Evolutionary conservation across 2,329 filamentous ascomycete species (phyloP).

Genomic region (Chrysoporthe cubensis): DNA sequence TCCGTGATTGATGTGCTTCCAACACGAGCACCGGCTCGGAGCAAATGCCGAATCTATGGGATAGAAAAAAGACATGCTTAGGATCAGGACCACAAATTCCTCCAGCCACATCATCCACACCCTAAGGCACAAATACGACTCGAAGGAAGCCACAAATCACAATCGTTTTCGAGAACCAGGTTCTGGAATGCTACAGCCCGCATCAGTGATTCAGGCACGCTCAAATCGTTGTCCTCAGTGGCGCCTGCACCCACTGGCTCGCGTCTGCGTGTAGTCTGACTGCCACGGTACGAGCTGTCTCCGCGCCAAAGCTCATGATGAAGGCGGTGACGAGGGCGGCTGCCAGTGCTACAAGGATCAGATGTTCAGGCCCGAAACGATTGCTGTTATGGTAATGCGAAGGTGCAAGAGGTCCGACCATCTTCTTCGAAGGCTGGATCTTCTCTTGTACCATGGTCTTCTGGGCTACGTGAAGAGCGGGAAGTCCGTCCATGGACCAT

Average conservation of each 20-base stretch:
- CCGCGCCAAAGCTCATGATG: conserved; percentile 12
- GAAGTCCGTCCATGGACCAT: conserved; percentile 45
- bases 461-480: conserved; percentile 40
- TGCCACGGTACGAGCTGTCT: conserved; percentile 22
- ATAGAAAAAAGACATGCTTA: neutral
- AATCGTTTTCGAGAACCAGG: neutral
- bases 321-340: conserved; percentile 23
- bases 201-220: neutral
- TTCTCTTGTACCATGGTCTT: conserved; percentile 37
- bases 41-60: neutral
- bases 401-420: conserved; percentile 42
- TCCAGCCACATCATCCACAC: neutral
- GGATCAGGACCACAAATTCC: neutral
- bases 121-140: neutral
- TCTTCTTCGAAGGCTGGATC: conserved; percentile 44
- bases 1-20: too few relatives aligned
- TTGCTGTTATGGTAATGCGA: conserved; percentile 19
- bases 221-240: conserved; percentile 18
- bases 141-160: neutral
- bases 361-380: conserved; percentile 19
- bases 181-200: neutral
- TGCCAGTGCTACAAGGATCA: conserved; percentile 20
- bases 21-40: neutral
- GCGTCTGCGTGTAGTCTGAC: conserved; percentile 19
- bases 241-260: conserved; percentile 16